Conservation (phyloP, 2,329 filamentous ascomycete genomes). For the Chaetoscypha palmicola region DNA sequence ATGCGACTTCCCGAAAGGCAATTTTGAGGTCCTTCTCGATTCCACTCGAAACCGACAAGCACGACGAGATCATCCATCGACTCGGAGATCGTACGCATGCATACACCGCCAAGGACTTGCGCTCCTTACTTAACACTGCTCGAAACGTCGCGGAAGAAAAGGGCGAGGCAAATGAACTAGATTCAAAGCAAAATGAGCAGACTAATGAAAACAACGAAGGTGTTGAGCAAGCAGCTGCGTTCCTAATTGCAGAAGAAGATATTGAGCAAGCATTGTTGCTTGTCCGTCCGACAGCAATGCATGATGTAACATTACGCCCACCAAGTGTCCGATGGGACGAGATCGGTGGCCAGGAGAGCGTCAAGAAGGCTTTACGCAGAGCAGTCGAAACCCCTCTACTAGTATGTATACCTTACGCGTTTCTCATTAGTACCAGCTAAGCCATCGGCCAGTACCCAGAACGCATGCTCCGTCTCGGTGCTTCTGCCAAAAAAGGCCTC, state of each 20-base stretch:
- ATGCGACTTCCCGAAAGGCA: slow-evolving; percentile 60
- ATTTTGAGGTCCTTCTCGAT: slow-evolving; percentile 55
- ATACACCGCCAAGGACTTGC: slow-evolving; percentile 73
- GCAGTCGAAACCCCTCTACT: slow-evolving; percentile 32
- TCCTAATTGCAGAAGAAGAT: slow-evolving; percentile 39
- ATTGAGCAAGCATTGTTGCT: slow-evolving; percentile 58
- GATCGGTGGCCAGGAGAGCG: slow-evolving; percentile 74
- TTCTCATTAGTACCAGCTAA: slow-evolving; percentile 5
- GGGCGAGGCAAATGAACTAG: slow-evolving; percentile 6
- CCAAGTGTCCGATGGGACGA: slow-evolving; percentile 81
- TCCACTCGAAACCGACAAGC: slow-evolving; percentile 40
- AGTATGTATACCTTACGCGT: slow-evolving; percentile 15
- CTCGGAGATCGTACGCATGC: slow-evolving; percentile 76
- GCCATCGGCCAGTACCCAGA: slow-evolving; percentile 37
- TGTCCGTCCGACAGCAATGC: slow-evolving; percentile 78
- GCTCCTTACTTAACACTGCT: slow-evolving; percentile 53
- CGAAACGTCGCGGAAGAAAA: slow-evolving; percentile 32
- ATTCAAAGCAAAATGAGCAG: slow-evolving; percentile 1
- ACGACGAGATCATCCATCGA: slow-evolving; percentile 46
- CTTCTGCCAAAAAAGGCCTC: slow-evolving; percentile 68
- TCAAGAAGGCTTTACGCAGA: slow-evolving; percentile 56
- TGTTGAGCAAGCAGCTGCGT: slow-evolving; percentile 2
- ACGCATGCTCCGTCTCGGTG: slow-evolving; percentile 41
- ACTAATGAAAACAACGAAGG: neutral
- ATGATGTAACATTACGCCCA: slow-evolving; percentile 81